Base-by-base conservation (phyloP, 2,329 filamentous ascomycete genomes). In the Venturia aucupariae region DNA sequence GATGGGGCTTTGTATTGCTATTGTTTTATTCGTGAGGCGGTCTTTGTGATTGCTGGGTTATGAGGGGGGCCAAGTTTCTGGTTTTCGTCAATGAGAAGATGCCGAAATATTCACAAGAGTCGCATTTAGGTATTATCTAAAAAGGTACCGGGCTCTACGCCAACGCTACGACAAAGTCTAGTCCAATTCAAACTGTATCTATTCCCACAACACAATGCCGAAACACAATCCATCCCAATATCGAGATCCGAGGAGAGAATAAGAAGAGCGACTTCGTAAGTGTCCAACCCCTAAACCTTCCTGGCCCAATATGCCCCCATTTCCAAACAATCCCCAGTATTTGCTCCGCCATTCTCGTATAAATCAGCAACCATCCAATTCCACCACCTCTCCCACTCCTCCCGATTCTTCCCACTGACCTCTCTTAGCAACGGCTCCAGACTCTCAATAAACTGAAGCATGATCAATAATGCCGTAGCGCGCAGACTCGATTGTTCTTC, bases 311-410 rank as follows among this genome's bases (percentile, higher is more conserved):
- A 87, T 19, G 84, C 82, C 54, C 84, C 85, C 65, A 86, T 75
- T 74, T 87, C 85, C 24, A 97, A 78, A 75, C 91, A 96, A 75
- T 97, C 92, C 60, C 92, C 92, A 79, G 86, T 92, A 60, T 84
- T 86, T 22, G 90, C 87, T 24, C 90, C 90, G 64, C 86, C 87
- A 66, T 93, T 88, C 73, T 88, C 86, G 72, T 96, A 82, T 71
- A 97, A 76, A 75, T 94, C 89, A 59, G 85, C 84, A 82, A 91
- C 93, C 88, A 96, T 90, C 75, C 88, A 90, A 48, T 87, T 86
- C 77, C 90, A 86, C 92, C 92, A 97, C 51, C 86, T 81, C 74
- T 95, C 90, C 92, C 92, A 97, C 77, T 97, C 92, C 69, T 96
- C 91, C 72, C 90, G 86, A 70, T 88, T 90, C 80, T 96, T 96